Base-by-base conservation (phyloP, 345 rosid species). In the Syzygium jambos region DNA sequence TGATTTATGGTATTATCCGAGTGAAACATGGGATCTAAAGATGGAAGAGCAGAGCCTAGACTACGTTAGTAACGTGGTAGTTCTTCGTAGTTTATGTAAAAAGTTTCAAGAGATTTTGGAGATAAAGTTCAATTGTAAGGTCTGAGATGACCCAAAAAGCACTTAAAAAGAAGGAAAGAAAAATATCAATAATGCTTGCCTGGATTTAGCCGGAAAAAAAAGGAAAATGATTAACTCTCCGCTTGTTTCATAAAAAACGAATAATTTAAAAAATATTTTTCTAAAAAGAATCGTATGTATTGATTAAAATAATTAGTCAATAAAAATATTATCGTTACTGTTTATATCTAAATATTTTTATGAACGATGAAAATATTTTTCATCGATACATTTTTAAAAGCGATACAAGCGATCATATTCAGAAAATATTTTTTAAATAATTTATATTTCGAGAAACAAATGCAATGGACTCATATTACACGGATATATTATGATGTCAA, bases 311-410 rank as follows among this genome's bases (percentile, higher is more conserved):
- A 13, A 13, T 61, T n/a, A n/a, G 3, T n/a, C 6, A n/a, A 0
- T 12, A 15, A 14, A n/a, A 61, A 5, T 12, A 0, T 59, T 61
- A 1, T 61, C 1, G 1, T 27, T n/a, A 27, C 5, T 2, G 2
- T 6, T 63, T 63, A 27, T n/a, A n/a, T n/a, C 1, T 14, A n/a
- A 1, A 63, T 14, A 0, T 63, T 29, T 7, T 63, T 2, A 7
- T 63, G 19, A 17, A 15, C 1, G 2, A 15, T 16, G 19, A 7
- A 63, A 9, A 63, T 63, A 29, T 63, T 14, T 14, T 6, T 29
- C 3, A 6, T n/a, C 1, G 19, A 27, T 57, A 2, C 1, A 1
- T 61, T 54, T 54, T 61, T 57, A 51, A 4, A 9, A 1, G 1
- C 2, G n/a, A 56, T 23, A 57, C 2, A n/a, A 23, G 9, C 15